Percentiles rank a stretch among this genome's conserved stretches.
Conservation (phyloP, 768 basidiomycete species). For the Porphyrellus cyaneotinctus region DNA sequence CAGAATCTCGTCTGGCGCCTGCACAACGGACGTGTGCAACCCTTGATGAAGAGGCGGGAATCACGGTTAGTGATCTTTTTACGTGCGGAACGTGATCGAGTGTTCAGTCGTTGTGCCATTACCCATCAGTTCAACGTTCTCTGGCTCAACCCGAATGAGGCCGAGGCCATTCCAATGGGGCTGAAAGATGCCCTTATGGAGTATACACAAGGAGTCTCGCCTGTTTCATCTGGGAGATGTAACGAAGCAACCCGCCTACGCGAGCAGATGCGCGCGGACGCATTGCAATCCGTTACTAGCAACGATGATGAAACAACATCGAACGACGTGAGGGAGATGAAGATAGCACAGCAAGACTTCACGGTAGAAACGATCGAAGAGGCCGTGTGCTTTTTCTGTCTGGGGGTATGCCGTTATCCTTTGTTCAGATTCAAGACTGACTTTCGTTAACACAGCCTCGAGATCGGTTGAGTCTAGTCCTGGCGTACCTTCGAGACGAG, state of each 20-base stretch:
- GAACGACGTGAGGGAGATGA: slow-evolving; percentile 14
- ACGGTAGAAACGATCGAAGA: slow-evolving; percentile 61
- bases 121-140: slow-evolving; percentile 69
- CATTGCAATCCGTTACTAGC: slow-evolving; percentile 46
- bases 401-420: slow-evolving; percentile 44
- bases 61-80: slow-evolving; percentile 35
- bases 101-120: slow-evolving; percentile 6
- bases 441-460: slow-evolving; percentile 48
- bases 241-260: slow-evolving; percentile 49
- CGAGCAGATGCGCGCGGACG: slow-evolving; percentile 71
- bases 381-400: slow-evolving; percentile 59
- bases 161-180: slow-evolving; percentile 61
- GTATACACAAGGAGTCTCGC: slow-evolving; percentile 30
- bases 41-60: slow-evolving; percentile 71
- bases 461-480: slow-evolving; percentile 62
- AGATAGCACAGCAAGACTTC: slow-evolving; percentile 35
- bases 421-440: slow-evolving; percentile 11
- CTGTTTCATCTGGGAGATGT: slow-evolving; percentile 3
- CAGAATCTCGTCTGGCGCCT: slow-evolving; percentile 63
- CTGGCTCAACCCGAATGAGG: slow-evolving; percentile 67
- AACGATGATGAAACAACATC: slow-evolving; percentile 35
- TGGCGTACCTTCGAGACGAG: slow-evolving; percentile 67
- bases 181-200: slow-evolving; percentile 54
- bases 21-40: slow-evolving; percentile 72
- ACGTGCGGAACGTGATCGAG: background rate